Conservation (phyloP, 441 rosid species). For the Geranium incanum region DNA sequence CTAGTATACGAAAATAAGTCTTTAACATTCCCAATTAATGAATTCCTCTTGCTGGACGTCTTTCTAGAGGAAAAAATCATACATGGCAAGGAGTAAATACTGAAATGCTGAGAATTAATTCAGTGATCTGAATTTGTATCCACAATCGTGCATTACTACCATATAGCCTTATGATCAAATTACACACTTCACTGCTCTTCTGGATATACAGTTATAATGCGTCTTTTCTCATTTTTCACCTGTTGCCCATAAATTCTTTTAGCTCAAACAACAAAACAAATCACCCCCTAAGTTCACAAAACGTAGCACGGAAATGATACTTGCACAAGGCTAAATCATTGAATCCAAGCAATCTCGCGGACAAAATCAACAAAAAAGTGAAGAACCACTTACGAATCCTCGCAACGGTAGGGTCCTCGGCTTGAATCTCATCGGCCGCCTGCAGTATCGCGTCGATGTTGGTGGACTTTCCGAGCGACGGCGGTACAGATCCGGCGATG, state of each 20-base stretch:
- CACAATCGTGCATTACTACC: too few species aligned
- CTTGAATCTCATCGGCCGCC: constrained; percentile 94
- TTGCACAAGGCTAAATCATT: not conserved
- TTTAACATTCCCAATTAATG: not conserved
- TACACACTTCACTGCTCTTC: not conserved
- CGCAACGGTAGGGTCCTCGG: constrained; percentile 65
- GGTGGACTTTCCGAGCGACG: constrained; percentile 75
- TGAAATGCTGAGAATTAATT: too few species aligned
- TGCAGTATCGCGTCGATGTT: constrained; percentile 85
- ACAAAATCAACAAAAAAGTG: not conserved
- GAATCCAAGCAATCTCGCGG: not conserved
- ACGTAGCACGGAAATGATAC: too few species aligned
- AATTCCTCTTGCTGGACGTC: too few species aligned
- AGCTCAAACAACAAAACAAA: not conserved
- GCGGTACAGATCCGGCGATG: constrained; percentile 84
- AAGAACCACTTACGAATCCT: constrained; percentile 55
- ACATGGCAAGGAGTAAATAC: too few species aligned
- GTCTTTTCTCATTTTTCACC: not conserved
- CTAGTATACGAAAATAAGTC: not conserved
- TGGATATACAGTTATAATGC: not conserved
- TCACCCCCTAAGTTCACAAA: not conserved
- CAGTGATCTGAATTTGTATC: too few species aligned
- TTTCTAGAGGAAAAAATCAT: too few species aligned
- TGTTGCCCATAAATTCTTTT: not conserved
- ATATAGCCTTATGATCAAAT: too few species aligned